A percentile compares a stretch with the other conserved stretches of the same genome.
Conservation (phyloP, 73 alveolate genomes). For the Tetrahymena borealis region DNA sequence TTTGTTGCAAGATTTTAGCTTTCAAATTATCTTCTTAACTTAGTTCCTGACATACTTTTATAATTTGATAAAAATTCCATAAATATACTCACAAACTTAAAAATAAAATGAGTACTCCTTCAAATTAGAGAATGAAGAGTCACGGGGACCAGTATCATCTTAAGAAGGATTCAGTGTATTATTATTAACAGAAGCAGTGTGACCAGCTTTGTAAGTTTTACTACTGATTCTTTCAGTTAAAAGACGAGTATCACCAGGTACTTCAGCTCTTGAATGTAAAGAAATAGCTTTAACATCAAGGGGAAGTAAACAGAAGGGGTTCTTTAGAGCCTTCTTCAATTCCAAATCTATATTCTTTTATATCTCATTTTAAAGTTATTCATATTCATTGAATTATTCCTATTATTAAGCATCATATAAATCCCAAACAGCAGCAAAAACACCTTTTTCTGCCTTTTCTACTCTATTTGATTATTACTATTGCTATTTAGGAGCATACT, state of each 20-base stretch:
- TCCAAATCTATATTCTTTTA: conserved; percentile 22
- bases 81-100: not conserved
- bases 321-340: conserved; percentile 10
- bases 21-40: not conserved
- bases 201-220: conserved; percentile 15
- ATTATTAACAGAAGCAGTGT: not conserved
- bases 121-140: not conserved
- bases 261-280: conserved; percentile 27
- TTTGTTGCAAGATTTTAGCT: conserved; percentile 18
- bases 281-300: conserved; percentile 22
- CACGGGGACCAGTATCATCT: conserved; percentile 14
- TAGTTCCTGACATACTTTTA: conserved; percentile 36
- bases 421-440: conserved; percentile 54
- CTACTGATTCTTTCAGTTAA: not conserved
- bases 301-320: conserved; percentile 28
- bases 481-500: conserved; percentile 28
- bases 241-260: conserved; percentile 9
- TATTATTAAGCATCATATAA: conserved; percentile 45
- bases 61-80: not conserved
- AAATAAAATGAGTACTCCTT: not conserved
- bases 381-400: conserved; percentile 39
- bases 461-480: conserved; percentile 18
- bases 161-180: conserved; percentile 10
- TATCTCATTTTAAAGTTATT: conserved; percentile 32
- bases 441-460: conserved; percentile 40